Evolutionary conservation across 768 basidiomycete species (phyloP).

Genomic region (Flagelloscypha sp.): DNA sequence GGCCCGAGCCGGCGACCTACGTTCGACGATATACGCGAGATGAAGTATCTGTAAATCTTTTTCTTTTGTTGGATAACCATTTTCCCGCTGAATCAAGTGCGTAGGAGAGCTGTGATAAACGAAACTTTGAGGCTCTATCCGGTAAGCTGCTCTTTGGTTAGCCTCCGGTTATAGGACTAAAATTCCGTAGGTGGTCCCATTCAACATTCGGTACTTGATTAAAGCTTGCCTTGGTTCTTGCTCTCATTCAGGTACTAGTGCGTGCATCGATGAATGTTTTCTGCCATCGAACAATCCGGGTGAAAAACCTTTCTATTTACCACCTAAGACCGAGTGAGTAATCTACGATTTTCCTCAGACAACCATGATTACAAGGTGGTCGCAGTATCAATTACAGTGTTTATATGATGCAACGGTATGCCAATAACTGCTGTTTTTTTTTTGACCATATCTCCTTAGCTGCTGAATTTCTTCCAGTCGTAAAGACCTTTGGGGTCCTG

Average conservation of each 20-base stretch:
- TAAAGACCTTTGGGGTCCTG: conserved; percentile 59
- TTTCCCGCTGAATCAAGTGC: too few species aligned
- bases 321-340: conserved; percentile 37
- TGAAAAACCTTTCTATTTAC: conserved; percentile 46
- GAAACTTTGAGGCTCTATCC: conserved; percentile 53
- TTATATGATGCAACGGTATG: conserved; percentile 53
- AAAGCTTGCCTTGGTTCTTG: too few species aligned
- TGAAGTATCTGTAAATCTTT: too few species aligned
- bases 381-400: conserved; percentile 38
- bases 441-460: too few species aligned
- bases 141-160: too few species aligned
- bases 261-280: conserved; percentile 38
- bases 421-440: too few species aligned
- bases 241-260: too few species aligned
- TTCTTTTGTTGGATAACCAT: too few species aligned
- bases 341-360: not conserved
- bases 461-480: too few species aligned
- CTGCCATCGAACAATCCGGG: conserved; percentile 37
- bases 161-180: not conserved
- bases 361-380: not conserved
- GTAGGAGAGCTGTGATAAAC: conserved; percentile 30
- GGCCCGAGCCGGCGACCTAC: conserved; percentile 37
- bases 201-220: not conserved
- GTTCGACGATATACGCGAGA: too few species aligned
- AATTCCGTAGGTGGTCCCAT: too few species aligned